Conservation (phyloP, 768 basidiomycete genomes). For the Leccinum truebloodii region DNA sequence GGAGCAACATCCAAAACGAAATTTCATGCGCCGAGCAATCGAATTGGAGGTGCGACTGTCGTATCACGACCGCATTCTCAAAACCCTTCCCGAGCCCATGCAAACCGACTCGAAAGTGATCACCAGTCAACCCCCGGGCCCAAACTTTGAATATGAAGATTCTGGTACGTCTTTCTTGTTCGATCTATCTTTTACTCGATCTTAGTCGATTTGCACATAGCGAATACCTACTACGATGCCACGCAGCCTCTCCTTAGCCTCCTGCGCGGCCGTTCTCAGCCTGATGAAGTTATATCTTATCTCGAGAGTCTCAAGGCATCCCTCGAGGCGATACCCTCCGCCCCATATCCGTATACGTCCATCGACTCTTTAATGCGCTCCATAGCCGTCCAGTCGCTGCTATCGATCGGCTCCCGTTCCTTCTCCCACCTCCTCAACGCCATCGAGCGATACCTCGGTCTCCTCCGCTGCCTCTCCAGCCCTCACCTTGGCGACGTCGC, state of each 20-base stretch:
- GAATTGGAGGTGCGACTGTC: slow-evolving; percentile 90
- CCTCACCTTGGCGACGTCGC: slow-evolving; percentile 37
- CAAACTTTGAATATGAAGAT: slow-evolving; percentile 83
- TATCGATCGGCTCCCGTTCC: slow-evolving; percentile 90
- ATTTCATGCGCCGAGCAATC: slow-evolving; percentile 83
- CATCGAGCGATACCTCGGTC: slow-evolving; percentile 87
- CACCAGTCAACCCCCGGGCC: slow-evolving; percentile 69
- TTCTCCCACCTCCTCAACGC: slow-evolving; percentile 98
- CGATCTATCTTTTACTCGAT: not conserved
- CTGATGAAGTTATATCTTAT: slow-evolving; percentile 76
- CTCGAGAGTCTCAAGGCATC: slow-evolving; percentile 69
- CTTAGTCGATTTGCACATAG: slow-evolving; percentile 38
- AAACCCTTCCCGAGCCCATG: slow-evolving; percentile 84
- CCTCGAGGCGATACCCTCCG: slow-evolving; percentile 56
- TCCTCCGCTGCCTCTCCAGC: slow-evolving; percentile 63
- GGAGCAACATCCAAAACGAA: slow-evolving; percentile 79
- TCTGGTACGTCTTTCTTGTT: slow-evolving; percentile 48
- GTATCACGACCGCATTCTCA: slow-evolving; percentile 90
- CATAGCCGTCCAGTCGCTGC: slow-evolving; percentile 83
- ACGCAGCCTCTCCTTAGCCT: slow-evolving; percentile 77
- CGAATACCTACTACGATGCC: slow-evolving; percentile 75
- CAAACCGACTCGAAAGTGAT: slow-evolving; percentile 66
- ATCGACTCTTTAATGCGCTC: slow-evolving; percentile 70
- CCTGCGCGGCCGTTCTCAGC: slow-evolving; percentile 77
- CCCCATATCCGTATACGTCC: slow-evolving; percentile 52